A percentile compares a stretch with the other conserved stretches of the same genome.
Evolutionary conservation across 345 rosid species (phyloP).

Genomic region (Rubroshorea leprosula): DNA sequence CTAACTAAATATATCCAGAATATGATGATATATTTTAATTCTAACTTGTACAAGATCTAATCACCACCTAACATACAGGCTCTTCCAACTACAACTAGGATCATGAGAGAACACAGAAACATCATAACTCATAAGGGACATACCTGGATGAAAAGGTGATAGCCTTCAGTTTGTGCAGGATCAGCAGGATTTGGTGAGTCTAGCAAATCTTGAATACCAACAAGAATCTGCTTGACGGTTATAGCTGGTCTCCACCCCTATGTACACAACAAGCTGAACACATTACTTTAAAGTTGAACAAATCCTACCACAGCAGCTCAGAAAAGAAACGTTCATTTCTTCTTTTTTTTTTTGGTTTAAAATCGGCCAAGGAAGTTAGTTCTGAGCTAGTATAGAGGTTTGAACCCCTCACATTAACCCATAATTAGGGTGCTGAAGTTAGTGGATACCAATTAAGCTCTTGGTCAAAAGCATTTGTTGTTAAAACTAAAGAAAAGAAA

Average conservation of each 20-base stretch:
- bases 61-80: background rate
- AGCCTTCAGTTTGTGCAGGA: constrained; percentile 91
- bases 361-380: background rate
- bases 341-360: too few relatives aligned
- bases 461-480: background rate
- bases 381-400: background rate
- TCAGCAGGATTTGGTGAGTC: constrained; percentile 85
- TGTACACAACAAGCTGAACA: constrained; percentile 1
- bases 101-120: background rate
- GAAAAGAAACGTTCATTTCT: too few relatives aligned
- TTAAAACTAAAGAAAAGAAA: background rate
- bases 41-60: background rate
- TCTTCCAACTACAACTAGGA: background rate
- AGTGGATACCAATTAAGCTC: background rate
- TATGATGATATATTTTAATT: background rate
- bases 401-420: too few relatives aligned
- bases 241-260: constrained; percentile 97
- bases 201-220: constrained; percentile 83
- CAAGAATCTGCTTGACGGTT: constrained; percentile 85
- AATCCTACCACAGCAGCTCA: background rate
- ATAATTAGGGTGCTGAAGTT: too few relatives aligned
- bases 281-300: background rate
- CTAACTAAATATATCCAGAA: background rate
- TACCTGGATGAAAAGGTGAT: constrained; percentile 90
- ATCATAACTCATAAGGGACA: background rate